Conservation (phyloP, 208 protist genomes). For the Phytomonas sp. region DNA sequence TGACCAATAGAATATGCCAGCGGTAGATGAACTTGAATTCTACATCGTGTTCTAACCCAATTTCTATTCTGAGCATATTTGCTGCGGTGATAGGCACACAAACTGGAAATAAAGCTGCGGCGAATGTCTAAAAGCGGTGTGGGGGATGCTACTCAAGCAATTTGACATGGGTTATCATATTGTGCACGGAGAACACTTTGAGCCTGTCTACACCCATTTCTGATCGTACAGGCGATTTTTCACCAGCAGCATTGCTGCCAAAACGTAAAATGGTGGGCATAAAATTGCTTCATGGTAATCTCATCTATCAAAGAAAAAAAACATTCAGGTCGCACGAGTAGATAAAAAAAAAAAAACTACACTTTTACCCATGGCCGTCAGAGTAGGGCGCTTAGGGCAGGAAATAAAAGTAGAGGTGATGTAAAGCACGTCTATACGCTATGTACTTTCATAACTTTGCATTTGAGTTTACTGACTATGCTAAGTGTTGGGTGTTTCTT, state of each 20-base stretch:
- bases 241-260: neutral
- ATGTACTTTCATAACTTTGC: neutral
- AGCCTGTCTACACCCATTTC: neutral
- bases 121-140: neutral
- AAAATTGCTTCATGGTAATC: neutral
- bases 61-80: neutral
- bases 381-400: conserved; percentile 1
- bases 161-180: neutral
- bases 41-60: too few relatives aligned
- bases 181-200: neutral
- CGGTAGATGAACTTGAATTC: neutral
- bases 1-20: neutral
- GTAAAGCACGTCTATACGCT: neutral
- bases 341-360: neutral
- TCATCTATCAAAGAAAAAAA: neutral
- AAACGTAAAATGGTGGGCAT: neutral
- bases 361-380: neutral
- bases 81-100: neutral
- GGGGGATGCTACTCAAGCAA: neutral
- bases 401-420: neutral
- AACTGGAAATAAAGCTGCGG: neutral
- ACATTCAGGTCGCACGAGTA: neutral
- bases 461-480: conserved; percentile 5
- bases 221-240: neutral
- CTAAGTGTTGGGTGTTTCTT: conserved; percentile 6